Percentiles rank a stretch among this genome's conserved stretches.
phyloP scores from a whole-genome alignment of 108 stramenopile species.

The Bacterosira constricta region DNA sequence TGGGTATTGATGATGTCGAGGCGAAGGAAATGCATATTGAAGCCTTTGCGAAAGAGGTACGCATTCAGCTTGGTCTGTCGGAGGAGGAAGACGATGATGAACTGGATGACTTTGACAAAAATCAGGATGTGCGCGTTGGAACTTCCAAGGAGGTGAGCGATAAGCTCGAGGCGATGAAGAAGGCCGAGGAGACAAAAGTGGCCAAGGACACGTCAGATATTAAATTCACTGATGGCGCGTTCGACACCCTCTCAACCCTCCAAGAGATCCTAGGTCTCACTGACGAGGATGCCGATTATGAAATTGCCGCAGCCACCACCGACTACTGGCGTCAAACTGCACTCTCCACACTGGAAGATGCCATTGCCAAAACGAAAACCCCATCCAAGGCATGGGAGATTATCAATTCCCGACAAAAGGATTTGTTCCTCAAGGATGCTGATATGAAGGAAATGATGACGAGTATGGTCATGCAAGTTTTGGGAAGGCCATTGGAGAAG shows the following conservation, averaged over 20 bases:
- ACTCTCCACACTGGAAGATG: slow-evolving; percentile 60
- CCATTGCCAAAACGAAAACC: slow-evolving; percentile 44
- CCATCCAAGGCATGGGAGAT: slow-evolving; percentile 73
- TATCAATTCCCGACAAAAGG: slow-evolving; percentile 66
- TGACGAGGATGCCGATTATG: slow-evolving; percentile 65
- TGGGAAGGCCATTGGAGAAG: slow-evolving; percentile 75
- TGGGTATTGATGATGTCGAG: slow-evolving; percentile 73
- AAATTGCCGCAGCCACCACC: slow-evolving; percentile 63
- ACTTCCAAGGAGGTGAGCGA: slow-evolving; percentile 24
- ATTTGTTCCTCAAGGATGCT: slow-evolving; percentile 67
- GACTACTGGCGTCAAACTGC: slow-evolving; percentile 74
- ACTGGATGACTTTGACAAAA: slow-evolving; percentile 23
- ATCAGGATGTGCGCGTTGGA: slow-evolving; percentile 30
- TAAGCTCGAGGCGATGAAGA: slow-evolving; percentile 27
- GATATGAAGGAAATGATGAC: slow-evolving; percentile 57
- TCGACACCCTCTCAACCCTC: slow-evolving; percentile 67
- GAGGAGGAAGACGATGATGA: slow-evolving; percentile 52
- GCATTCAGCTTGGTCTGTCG: slow-evolving; percentile 57
- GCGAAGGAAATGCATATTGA: slow-evolving; percentile 76
- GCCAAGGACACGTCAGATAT: slow-evolving; percentile 39
- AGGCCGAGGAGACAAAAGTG: slow-evolving; percentile 19
- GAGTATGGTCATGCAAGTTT: slow-evolving; percentile 76
- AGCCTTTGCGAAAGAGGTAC: slow-evolving; percentile 73
- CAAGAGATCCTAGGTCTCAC: slow-evolving; percentile 68
- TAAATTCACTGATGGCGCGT: slow-evolving; percentile 71